phyloP scores from a whole-genome alignment of 176 grass and related monocot genomes.

The Bothriochloa decipiens region DNA sequence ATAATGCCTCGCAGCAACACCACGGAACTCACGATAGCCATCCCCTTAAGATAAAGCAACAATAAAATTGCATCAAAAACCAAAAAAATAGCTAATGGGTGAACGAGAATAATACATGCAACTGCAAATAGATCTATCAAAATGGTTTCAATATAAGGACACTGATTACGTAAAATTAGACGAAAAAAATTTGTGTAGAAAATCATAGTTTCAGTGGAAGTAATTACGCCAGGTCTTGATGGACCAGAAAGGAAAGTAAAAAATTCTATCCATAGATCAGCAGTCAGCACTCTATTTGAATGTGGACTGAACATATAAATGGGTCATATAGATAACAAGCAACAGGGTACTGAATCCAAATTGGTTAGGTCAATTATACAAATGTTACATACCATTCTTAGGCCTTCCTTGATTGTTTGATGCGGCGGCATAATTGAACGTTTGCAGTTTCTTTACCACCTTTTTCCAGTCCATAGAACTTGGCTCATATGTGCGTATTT shows the following conservation, averaged over 20 bases:
- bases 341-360: not conserved
- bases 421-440: conserved; percentile 44
- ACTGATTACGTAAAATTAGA: not conserved
- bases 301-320: not conserved
- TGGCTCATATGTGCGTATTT: conserved; percentile 46
- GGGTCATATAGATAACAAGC: not conserved
- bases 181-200: not conserved
- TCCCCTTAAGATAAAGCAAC: conserved; percentile 54
- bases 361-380: not conserved
- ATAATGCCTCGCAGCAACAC: conserved; percentile 63
- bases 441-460: conserved; percentile 66
- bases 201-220: not conserved
- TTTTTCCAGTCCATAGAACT: conserved; percentile 88
- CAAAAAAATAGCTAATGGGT: not conserved
- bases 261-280: not conserved
- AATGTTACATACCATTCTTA: conserved; percentile 47
- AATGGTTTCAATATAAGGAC: not conserved
- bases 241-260: not conserved
- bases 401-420: conserved; percentile 46
- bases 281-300: not conserved
- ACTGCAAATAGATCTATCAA: conserved; percentile 9
- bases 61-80: conserved; percentile 42
- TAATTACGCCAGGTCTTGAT: not conserved
- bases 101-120: not conserved
- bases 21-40: conserved; percentile 67